Percentiles rank a stretch among this genome's conserved stretches.
Evolutionary conservation across 768 basidiomycete species (phyloP).

Genomic region (Suillus sp.): DNA sequence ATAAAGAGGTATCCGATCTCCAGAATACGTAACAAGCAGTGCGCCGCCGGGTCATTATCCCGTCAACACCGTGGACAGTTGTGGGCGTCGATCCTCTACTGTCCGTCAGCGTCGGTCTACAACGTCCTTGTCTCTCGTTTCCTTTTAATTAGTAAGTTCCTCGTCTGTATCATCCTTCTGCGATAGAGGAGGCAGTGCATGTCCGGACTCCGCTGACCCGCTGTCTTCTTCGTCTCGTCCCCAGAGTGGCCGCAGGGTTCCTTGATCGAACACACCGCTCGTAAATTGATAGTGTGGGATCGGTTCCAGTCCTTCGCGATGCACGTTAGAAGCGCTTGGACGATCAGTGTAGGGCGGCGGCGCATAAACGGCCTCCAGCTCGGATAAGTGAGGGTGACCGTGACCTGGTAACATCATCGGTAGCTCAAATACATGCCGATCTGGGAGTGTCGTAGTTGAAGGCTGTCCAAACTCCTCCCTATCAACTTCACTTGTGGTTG

Average conservation of each 20-base stretch:
- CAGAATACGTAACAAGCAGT: constrained; percentile 15
- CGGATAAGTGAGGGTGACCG: constrained; percentile 5
- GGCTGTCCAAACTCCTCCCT: constrained; percentile 6
- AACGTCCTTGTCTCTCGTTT: too few relatives aligned
- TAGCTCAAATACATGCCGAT: constrained; percentile 9
- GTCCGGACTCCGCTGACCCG: neutral
- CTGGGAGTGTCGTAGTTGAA: constrained; percentile 1
- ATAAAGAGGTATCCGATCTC: constrained; percentile 15
- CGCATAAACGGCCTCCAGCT: constrained; percentile 4
- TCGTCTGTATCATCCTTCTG: constrained; percentile 5
- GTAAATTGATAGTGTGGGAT: constrained; percentile 5
- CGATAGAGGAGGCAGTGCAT: neutral
- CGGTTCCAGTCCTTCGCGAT: neutral
- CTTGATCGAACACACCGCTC: constrained; percentile 1
- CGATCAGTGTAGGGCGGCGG: constrained; percentile 10
- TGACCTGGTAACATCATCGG: constrained; percentile 9
- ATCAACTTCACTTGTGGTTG: constrained; percentile 11
- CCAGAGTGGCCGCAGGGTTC: neutral
- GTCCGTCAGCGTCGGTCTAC: neutral
- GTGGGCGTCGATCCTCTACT: constrained; percentile 10
- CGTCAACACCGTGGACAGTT: constrained; percentile 5
- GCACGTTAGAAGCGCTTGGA: constrained; percentile 6
- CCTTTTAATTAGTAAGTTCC: neutral
- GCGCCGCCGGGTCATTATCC: constrained; percentile 10
- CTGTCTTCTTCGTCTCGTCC: constrained; percentile 4